These are phyloP conservation scores for Breviolum minutum DNA, from an alignment of 73 alveolate species.

Conservation along the genomic window DNA sequence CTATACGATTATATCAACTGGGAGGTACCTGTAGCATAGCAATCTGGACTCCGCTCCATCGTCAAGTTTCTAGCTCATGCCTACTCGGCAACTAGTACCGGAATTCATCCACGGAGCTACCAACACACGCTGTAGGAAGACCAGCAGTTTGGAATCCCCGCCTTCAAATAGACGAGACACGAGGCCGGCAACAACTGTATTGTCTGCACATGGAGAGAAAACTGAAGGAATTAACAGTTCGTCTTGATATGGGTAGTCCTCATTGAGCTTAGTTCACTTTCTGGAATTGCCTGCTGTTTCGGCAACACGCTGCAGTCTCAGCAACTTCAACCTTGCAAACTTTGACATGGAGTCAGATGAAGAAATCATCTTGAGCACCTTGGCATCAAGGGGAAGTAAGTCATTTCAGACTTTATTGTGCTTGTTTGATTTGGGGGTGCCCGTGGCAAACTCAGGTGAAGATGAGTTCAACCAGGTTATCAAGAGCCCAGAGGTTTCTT, in stretches of 20 bases:
- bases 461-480: conserved; percentile 90
- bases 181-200: neutral
- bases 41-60: no score
- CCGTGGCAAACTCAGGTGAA: conserved; percentile 22
- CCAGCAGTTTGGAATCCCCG: neutral
- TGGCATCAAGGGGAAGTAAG: neutral
- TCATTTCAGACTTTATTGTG: neutral
- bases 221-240: no score
- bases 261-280: no score
- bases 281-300: no score
- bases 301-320: neutral
- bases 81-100: no score
- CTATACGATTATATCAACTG: no score
- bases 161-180: conserved; percentile 18
- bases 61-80: no score
- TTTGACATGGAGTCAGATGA: neutral
- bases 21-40: no score
- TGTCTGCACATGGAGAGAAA: no score
- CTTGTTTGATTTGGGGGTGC: neutral
- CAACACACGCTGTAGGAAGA: neutral
- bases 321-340: neutral
- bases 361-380: conserved; percentile 26
- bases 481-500: conserved; percentile 47
- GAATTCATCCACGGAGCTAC: no score
- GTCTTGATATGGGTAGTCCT: no score